These are phyloP conservation scores for Aureobasidium sp. DNA, from an alignment of 2,329 filamentous ascomycete genomes.

Conservation along the genomic window DNA sequence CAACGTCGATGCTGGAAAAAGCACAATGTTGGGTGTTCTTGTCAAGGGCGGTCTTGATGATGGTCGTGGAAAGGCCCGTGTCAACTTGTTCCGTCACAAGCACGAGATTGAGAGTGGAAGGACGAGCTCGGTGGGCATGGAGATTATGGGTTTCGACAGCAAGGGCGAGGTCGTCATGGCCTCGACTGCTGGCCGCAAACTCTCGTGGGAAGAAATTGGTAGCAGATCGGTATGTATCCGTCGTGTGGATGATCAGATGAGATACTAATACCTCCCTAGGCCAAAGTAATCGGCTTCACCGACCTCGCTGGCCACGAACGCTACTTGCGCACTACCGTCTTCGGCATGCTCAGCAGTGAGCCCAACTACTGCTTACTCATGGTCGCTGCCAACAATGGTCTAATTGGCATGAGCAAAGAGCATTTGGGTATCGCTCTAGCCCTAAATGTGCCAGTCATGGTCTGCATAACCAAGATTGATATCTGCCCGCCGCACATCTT, in stretches of 20 bases:
- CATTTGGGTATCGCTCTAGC: conserved; percentile 91
- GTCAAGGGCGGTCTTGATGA: conserved; percentile 95
- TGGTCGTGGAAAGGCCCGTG: conserved; percentile 83
- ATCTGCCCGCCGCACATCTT: conserved; percentile 95
- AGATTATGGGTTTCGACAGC: conserved; percentile 96
- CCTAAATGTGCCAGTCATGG: conserved; percentile 95
- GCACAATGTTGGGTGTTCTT: conserved; percentile 88
- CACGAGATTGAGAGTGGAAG: conserved; percentile 94
- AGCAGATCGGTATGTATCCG: conserved; percentile 58
- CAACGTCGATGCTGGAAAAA: conserved; percentile 96
- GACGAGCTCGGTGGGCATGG: conserved; percentile 96
- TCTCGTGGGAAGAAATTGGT: conserved; percentile 97
- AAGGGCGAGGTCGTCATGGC: conserved; percentile 75
- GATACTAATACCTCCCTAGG: conserved; percentile 28
- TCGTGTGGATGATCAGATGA: conserved; percentile 12
- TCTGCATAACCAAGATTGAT: conserved; percentile 95
- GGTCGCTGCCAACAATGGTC: conserved; percentile 95
- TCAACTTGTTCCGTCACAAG: conserved; percentile 96
- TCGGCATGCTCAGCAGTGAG: conserved; percentile 86
- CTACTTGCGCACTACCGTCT: conserved; percentile 92
- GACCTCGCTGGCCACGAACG: conserved; percentile 93
- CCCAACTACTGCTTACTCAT: conserved; percentile 97
- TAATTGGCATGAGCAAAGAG: conserved; percentile 98
- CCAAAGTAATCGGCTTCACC: conserved; percentile 95
- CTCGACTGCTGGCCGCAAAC: conserved; percentile 72